Evolutionary conservation across 306 rosid species (phyloP), one percentile per base, ranked within the genome.

Genomic region (Luffa acutangula): DNA sequence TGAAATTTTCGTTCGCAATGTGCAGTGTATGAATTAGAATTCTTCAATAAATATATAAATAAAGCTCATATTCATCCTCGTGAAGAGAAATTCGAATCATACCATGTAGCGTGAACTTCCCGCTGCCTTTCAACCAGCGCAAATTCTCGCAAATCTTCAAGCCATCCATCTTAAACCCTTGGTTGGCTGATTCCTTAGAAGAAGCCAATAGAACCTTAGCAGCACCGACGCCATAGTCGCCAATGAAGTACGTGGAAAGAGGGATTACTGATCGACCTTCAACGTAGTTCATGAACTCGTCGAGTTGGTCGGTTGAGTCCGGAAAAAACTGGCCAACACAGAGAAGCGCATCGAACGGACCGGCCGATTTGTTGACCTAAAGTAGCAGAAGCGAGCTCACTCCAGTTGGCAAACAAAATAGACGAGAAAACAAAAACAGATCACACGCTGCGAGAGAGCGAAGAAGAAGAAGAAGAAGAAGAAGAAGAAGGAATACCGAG

Each of bases 291-390:
- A 71, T 65, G 76, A 93, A 85, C 81, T 95, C 97, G 6, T 82
- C 90, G 21, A 93, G 80, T 63, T 76, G 91, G 9, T 91, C 96
- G 33, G 88, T 83, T 33, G 93, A 87, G 83, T 95, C 93, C 0
- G 99, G 99, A 80, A 95, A 95, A 89, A 95, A 95, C 76, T 93
- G 97, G 0, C 97, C 99, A 10, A 93, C 97, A 82, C 99, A 95
- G 42, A 93, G 82, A 11, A 95, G 84, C 58, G 91, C 97, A 73
- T 95, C 97, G 84, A 95, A 95, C 20, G 99, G 99, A 49, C 97
- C 99, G 41, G 99, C 97, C 34, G 97, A 91, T 87, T 95, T 93
- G 90, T 87, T 95, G 53, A 93, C 97, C 99, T 95, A 81, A 3
- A 78, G 49, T 48, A 48, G 31, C 64, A 56, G 56, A 31, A 86